Conservation (phyloP, 2,329 filamentous ascomycete species). For the Paraconiothyrium brasiliense region DNA sequence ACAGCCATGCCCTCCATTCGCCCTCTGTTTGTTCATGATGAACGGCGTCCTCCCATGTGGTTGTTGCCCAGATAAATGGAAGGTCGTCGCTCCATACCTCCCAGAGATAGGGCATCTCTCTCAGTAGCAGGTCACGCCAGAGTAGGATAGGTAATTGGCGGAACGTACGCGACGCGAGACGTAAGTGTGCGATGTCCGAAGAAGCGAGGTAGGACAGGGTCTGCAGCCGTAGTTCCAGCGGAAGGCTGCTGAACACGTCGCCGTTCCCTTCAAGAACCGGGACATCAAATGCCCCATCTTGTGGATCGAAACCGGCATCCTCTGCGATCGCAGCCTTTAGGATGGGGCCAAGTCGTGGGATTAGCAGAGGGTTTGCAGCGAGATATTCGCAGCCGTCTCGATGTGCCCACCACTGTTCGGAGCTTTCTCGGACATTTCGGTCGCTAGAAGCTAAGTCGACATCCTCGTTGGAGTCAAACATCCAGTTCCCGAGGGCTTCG, state of each 20-base stretch:
- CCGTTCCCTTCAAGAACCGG: background rate
- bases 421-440: constrained; percentile 5
- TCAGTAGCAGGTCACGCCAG: constrained; percentile 25
- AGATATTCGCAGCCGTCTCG: constrained; percentile 24
- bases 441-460: background rate
- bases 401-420: constrained; percentile 21
- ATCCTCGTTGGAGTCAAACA: background rate
- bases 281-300: constrained; percentile 12
- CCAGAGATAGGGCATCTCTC: constrained; percentile 38
- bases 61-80: constrained; percentile 16
- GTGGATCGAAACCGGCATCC: constrained; percentile 11
- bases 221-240: constrained; percentile 27
- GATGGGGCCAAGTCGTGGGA: constrained; percentile 26
- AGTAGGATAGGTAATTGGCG: constrained; percentile 26
- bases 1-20: background rate
- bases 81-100: constrained; percentile 23
- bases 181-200: constrained; percentile 30
- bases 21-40: background rate
- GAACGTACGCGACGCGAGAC: constrained; percentile 30
- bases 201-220: constrained; percentile 27
- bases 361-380: constrained; percentile 33
- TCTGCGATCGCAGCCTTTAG: constrained; percentile 13
- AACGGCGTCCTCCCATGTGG: background rate
- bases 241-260: constrained; percentile 29
- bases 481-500: constrained; percentile 8